phyloP scores from a whole-genome alignment of 345 rosid genomes.

The Viola odorata region DNA sequence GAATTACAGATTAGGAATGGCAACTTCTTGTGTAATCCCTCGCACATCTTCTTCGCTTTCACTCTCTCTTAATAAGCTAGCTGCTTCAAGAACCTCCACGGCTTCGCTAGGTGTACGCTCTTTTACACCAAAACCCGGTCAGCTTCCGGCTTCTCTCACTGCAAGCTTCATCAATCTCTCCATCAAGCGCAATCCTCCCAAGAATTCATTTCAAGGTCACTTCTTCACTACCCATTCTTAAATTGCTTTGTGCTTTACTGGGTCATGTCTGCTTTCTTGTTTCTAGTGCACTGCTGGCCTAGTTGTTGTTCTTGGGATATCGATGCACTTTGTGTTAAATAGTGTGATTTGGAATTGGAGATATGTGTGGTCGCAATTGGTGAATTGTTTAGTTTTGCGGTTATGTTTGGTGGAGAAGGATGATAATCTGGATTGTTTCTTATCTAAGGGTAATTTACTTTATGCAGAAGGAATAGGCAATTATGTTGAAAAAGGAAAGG shows the following conservation, averaged over 20 bases:
- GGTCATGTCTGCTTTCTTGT: conserved; percentile 3
- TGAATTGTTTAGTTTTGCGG: not conserved
- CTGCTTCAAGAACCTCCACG: conserved; percentile 19
- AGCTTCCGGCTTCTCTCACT: conserved; percentile 12
- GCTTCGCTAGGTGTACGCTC: conserved; percentile 28
- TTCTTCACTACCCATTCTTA: conserved; percentile 11
- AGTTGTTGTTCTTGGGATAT: too few species aligned
- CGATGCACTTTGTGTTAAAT: not conserved
- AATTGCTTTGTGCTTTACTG: conserved; percentile 1
- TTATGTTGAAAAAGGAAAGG: too few species aligned
- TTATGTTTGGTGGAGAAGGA: not conserved
- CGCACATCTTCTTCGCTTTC: conserved; percentile 21
- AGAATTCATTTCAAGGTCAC: conserved; percentile 46
- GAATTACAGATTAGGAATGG: conserved; percentile 25
- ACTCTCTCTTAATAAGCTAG: conserved; percentile 20
- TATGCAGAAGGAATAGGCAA: too few species aligned
- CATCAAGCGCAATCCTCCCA: conserved; percentile 28
- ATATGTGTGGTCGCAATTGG: not conserved
- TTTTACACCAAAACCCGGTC: conserved; percentile 31
- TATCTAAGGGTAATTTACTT: too few species aligned
- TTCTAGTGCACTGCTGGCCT: not conserved
- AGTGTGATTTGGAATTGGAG: not conserved
- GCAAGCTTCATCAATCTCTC: conserved; percentile 32
- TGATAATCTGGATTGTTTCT: not conserved
- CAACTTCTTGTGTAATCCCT: conserved; percentile 20